Base-by-base conservation (phyloP, 163 green algal species). In the Scenedesmus sp. region DNA sequence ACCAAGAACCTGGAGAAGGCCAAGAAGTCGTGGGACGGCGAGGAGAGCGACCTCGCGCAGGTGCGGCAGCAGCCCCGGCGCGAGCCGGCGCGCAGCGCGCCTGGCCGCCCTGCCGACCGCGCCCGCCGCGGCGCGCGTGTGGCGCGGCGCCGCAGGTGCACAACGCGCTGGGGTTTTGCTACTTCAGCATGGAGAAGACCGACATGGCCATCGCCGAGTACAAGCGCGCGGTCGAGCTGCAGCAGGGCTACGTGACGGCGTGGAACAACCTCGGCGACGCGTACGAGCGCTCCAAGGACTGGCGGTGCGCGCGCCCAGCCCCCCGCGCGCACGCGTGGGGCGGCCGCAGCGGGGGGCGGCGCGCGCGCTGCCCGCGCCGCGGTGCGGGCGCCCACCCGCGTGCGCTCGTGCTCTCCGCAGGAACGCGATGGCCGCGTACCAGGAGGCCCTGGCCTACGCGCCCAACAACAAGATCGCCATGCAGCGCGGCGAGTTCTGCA, bases 231-330 rank as follows among this genome's bases (percentile, higher is more conserved):
- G 91, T 98, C n/a, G 82, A 88, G 57, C 84, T 98, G 78, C 94
- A 98, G 85, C 95, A 96, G 7, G 94, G 92, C 10, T 99, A 99
- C 85, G 92, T 98, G 31, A 98, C 92, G 3, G 96, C 95, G n/a
- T 98, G 96, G 96, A 99, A 99, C 87, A 99, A 99, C 86, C 88
- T 99, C 58, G 94, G 95, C 18, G 94, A 98, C 81, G 94, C 88
- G 0, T 90, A 90, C 36, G 93, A 98, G 86, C 85, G 84, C 67
- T 57, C 71, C 14, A 89, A 91, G 75, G 36, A 92, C 11, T 93
- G 66, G 77, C 56, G 47, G 75, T 76, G 86, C 91, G 78, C 42
- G 39, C 10, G n/a, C n/a, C n/a, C n/a, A n/a, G n/a, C n/a, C n/a
- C n/a, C n/a, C n/a, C n/a, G n/a, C n/a, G n/a, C n/a, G n/a, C n/a